Base-by-base conservation (phyloP, 2,329 filamentous ascomycete species). In the Colletotrichum sp. region DNA sequence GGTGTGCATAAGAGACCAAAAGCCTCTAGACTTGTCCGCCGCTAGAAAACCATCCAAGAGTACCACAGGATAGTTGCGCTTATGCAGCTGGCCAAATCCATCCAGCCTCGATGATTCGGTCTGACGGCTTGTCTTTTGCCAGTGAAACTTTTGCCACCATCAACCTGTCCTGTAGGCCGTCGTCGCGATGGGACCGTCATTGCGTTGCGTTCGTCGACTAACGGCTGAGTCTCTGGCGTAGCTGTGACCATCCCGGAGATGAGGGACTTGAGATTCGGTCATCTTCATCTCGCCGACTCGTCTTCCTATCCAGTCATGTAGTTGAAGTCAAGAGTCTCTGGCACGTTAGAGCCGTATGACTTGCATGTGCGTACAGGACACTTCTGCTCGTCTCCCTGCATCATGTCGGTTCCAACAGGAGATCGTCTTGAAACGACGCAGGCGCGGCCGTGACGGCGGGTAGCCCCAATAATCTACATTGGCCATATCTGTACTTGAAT, bases 41-140 rank as follows among this genome's bases (percentile, higher is more conserved):
- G 72, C 72, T 72, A 75, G 72, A 69, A 75, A 72, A 18, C 28
- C 26, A 39, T 68, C 69, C 72, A 67, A 63, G 57, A 39, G 49
- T 63, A 72, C 62, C 72, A 69, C 65, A 36, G 12, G 63, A 76
- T 69, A 76, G 75, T 71, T 81, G 76, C 80, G 78, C 78, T 77
- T 77, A 77, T 79, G 79, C 78, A 78, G 64, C 66, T 60, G 49
- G 28, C 72, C 69, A 44, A 18, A 70, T 72, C 32, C 34, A 64
- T 76, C 65, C 36, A 60, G 21, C 52, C 39, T 72, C 32, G 36
- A 39, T 30, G 59, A 59, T 28, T 39, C 34, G 39, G 30, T 64
- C 57, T 13, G 57, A 44, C 28, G 71, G 65, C 34, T 60, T 65
- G 18, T 36, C 36, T 49, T 12, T 49, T 70, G 64, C 28, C 59